Base-by-base conservation (phyloP, 2,329 filamentous ascomycete species). In the Emmonsiellopsis sp. region DNA sequence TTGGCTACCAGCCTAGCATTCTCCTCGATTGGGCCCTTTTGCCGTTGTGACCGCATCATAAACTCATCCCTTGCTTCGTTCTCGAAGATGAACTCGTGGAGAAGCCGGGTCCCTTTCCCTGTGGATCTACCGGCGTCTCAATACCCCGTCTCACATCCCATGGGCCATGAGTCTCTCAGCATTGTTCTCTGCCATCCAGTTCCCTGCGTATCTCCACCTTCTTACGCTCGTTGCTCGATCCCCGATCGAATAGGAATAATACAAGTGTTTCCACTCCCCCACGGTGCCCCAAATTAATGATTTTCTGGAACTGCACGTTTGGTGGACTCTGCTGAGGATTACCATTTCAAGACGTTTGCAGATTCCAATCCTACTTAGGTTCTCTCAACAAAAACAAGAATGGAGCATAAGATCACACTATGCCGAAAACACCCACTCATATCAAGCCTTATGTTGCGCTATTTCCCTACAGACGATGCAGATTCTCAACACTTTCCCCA, bases 211-310 rank as follows among this genome's bases (percentile, higher is more conserved):
- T 15, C 16, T 5, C 9, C 34, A 38, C 15, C 40, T 15, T 15
- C 40, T 42, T 13, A 16, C 13, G 16, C n/a, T 13, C 15, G 26
- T 8, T 11, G 15, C 6, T 49, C 4, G 34, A 30, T 49, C 16
- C 34, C 46, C 34, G 46, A 40, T 40, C 46, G 10, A 49, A 49
- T 49, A 40, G 46, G 46, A 40, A n/a, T 7, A 6, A 49, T 49
- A 30, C 46, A 49, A 38, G 46, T 49, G 46, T 40, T 30, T 26
- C 46, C 34, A 37, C 34, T 49, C 11, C n/a, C 9, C n/a, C 8
- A 16, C 4, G 41, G 7, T 26, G 20, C 43, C 8, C 30, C 10
- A 9, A n/a, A n/a, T 38, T 38, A 3, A 7, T 35, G 13, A 6
- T 15, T 49, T 49, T 13, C 34, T 30, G 15, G 46, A 38, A 40